Evolutionary conservation across 2,329 filamentous ascomycete species (phyloP).

Genomic region (Sarocladium strictum): DNA sequence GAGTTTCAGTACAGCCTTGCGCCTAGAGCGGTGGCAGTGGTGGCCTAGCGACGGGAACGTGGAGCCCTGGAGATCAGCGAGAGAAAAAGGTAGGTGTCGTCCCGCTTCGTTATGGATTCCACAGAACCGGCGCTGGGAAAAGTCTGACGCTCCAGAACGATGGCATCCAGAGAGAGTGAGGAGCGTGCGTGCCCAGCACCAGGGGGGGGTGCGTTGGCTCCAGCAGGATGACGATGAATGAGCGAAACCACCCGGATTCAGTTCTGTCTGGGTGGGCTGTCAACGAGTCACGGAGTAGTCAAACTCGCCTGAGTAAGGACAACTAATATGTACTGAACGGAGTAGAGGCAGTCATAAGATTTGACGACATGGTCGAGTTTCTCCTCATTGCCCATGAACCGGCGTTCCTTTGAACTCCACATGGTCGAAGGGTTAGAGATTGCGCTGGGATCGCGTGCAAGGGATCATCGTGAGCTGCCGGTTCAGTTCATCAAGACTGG

Average conservation of each 20-base stretch:
- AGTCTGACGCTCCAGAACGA: not conserved
- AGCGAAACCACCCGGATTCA: not conserved
- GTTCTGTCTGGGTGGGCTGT: not conserved
- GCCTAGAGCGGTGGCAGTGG: slow-evolving; percentile 1
- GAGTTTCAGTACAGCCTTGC: not conserved
- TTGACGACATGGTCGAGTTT: not conserved
- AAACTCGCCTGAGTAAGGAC: slow-evolving; percentile 1
- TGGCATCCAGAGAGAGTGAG: not conserved
- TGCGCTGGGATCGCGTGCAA: slow-evolving; percentile 3
- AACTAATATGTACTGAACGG: no score
- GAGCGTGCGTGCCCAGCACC: not conserved
- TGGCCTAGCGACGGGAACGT: not conserved
- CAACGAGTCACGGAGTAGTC: not conserved
- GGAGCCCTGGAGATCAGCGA: not conserved
- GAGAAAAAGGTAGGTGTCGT: not conserved
- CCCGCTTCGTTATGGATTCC: not conserved
- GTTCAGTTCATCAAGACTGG: slow-evolving; percentile 1
- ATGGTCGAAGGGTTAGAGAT: not conserved
- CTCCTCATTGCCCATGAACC: no score
- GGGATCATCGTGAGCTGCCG: slow-evolving; percentile 6
- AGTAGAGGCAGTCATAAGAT: not conserved
- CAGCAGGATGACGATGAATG: not conserved
- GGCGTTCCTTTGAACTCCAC: no score
- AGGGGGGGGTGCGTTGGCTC: slow-evolving; percentile 2
- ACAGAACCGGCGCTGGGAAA: not conserved